Evolutionary conservation across 768 basidiomycete genomes (phyloP).

Genomic region (Hericium alpestre): DNA sequence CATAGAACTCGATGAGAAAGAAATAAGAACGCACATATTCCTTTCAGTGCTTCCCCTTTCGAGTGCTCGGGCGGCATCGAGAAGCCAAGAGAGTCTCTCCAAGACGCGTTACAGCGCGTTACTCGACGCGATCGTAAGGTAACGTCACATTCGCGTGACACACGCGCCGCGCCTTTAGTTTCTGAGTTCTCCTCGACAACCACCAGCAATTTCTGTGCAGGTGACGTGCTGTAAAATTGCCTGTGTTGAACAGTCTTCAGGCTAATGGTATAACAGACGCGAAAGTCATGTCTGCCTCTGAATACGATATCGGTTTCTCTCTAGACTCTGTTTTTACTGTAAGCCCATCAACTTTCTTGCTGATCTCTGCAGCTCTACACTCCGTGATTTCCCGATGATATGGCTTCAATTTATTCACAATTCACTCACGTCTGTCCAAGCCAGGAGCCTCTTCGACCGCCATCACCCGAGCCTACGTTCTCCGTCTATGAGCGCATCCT

Average conservation of each 20-base stretch:
- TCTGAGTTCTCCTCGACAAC: too few species aligned
- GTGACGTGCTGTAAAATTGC: too few species aligned
- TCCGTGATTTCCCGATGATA: background rate
- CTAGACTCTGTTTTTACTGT: constrained; percentile 45
- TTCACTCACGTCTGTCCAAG: background rate
- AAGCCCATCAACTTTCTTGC: background rate
- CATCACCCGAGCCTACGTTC: constrained; percentile 52
- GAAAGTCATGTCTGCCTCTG: background rate
- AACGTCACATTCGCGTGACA: too few species aligned
- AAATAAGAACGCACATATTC: constrained; percentile 49
- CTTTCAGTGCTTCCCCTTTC: constrained; percentile 79
- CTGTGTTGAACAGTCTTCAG: too few species aligned
- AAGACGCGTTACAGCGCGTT: too few species aligned
- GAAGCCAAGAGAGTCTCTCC: constrained; percentile 31
- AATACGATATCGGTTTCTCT: constrained; percentile 23
- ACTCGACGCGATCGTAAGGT: too few species aligned
- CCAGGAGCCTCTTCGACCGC: constrained; percentile 58
- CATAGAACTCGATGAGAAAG: background rate
- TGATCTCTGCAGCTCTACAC: background rate
- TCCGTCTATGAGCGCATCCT: constrained; percentile 34
- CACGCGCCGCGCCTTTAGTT: too few species aligned
- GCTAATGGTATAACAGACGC: too few species aligned
- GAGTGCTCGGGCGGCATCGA: constrained; percentile 47
- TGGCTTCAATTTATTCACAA: background rate
- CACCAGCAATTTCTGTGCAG: too few species aligned